These are phyloP conservation scores for Pythium insidiosum DNA, from an alignment of 352 stramenopile species.

Conservation along the genomic window DNA sequence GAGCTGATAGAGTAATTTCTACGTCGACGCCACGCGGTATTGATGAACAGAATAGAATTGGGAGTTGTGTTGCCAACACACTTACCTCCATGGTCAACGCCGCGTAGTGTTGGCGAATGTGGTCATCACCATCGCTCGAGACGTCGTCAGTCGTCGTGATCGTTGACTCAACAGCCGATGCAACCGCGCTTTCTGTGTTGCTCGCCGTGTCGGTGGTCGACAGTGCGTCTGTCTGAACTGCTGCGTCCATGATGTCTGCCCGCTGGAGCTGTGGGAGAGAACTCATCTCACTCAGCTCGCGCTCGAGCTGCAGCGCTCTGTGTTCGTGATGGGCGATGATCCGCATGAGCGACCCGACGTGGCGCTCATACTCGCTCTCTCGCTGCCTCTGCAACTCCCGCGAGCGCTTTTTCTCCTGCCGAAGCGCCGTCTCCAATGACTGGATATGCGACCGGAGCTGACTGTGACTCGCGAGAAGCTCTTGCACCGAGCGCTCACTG, in stretches of 20 bases:
- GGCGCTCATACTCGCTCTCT: conserved; percentile 32
- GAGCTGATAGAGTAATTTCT: conserved; percentile 28
- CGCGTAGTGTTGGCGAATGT: conserved; percentile 9
- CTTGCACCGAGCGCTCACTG: conserved; percentile 9
- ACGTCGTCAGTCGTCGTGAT: conserved; percentile 4
- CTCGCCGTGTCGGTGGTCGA: no score
- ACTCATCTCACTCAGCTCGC: conserved; percentile 10
- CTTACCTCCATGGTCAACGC: conserved; percentile 12
- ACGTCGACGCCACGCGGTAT: no score
- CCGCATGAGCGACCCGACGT: conserved; percentile 33
- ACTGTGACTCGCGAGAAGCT: conserved; percentile 5
- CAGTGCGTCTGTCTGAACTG: no score
- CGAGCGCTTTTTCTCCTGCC: conserved; percentile 2
- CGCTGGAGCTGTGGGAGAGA: no score
- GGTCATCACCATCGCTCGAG: no score
- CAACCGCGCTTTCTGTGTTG: no score
- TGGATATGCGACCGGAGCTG: conserved; percentile 12
- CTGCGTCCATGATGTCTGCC: no score
- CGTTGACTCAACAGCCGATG: no score
- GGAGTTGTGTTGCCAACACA: no score
- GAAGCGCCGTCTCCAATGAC: conserved; percentile 14
- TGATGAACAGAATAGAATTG: no score
- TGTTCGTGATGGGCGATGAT: conserved; percentile 41
- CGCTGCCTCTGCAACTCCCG: conserved; percentile 28
- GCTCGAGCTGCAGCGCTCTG: conserved; percentile 6